Base-by-base conservation (phyloP, 768 basidiomycete species). In the Chalciporus pseudorubinellus region DNA sequence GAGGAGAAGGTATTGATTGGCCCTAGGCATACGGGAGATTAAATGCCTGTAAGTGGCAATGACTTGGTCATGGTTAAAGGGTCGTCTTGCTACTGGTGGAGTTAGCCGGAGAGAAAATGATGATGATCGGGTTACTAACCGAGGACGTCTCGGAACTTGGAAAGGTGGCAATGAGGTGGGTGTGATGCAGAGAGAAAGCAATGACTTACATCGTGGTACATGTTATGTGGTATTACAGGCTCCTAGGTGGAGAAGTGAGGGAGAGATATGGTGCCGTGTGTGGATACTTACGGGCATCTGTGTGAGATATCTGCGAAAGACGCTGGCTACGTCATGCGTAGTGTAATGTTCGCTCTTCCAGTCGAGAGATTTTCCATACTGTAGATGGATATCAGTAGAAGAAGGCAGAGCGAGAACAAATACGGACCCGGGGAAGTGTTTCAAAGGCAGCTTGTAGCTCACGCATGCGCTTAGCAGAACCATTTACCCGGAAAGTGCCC, bases 251-350 rank as follows among this genome's bases (percentile, higher is more conserved):
- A 24, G 24, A 39, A 31, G 59, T 50, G 29, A 55, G 22, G 51
- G 48, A 43, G 24, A 19, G 16, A 20, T 21, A 19, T 38, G 18
- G n/a, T 19, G 36, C 28, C 49, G 24, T 19, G 20, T 20, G 31
- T 48, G 52, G 52, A 18, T 36, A 82, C 90, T 68, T 62, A 95
- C 95, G 28, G 97, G 94, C 89, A 98, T 92, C 65, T 90, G 89
- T 1, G 95, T 98, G 44, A 99, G 82, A 70, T 92, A 99, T 74
- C 95, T 75, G 52, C 95, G 81, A 64, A 98, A 93, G 48, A 99
- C 93, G 60, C 91, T 97, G 18, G 95, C 95, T 45, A 97, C 93
- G 66, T 99, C 95, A 67, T 99, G 95, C 13, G 92, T 82, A n/a
- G 88, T 95, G 67, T 87, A 98, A 18, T 79, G 75, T 61, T 89